Percentiles rank a stretch among this genome's conserved stretches.
These are phyloP conservation scores for Ophiostoma triangulosporum DNA, from an alignment of 2,329 filamentous ascomycete genomes.

Conservation along the genomic window DNA sequence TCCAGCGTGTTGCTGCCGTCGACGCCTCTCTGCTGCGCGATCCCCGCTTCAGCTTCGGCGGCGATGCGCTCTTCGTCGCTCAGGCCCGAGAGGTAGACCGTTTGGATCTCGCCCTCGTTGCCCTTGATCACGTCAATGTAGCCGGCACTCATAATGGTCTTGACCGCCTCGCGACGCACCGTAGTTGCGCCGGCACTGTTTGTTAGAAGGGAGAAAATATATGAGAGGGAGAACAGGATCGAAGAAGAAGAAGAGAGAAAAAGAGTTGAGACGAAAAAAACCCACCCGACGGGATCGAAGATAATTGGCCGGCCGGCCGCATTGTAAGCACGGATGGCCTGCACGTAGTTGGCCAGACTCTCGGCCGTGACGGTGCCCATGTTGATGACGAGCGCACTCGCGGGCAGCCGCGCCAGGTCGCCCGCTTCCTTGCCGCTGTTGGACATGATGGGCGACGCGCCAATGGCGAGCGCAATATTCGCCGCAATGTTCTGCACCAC, in stretches of 20 bases:
- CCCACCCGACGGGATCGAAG: constrained; percentile 74
- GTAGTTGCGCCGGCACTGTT: constrained; percentile 61
- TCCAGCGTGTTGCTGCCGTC: constrained; percentile 53
- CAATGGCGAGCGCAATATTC: constrained; percentile 73
- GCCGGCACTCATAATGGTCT: constrained; percentile 55
- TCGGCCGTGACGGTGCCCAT: constrained; percentile 85
- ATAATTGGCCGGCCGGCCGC: constrained; percentile 59
- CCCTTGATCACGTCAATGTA: constrained; percentile 87
- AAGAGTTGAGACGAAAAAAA: constrained; percentile 5
- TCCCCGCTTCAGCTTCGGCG: constrained; percentile 11
- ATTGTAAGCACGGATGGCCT: constrained; percentile 74
- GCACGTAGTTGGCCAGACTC: constrained; percentile 54
- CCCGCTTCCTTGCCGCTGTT: constrained; percentile 70
- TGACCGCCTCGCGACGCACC: constrained; percentile 57
- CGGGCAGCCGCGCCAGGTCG: constrained; percentile 58
- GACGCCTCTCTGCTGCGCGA: constrained; percentile 62
- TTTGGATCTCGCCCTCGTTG: constrained; percentile 77
- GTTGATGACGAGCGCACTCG: constrained; percentile 75
- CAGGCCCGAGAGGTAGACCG: constrained; percentile 45
- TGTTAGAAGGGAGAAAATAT: not conserved
- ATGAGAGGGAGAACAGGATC: not conserved
- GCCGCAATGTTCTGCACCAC: constrained; percentile 94
- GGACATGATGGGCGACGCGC: constrained; percentile 88
- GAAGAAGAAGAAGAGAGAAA: not conserved
- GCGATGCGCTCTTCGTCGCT: constrained; percentile 3